These are phyloP conservation scores for Macadamia integrifolia DNA, from an alignment of 164 flowering plant genomes.

Conservation along the genomic window DNA sequence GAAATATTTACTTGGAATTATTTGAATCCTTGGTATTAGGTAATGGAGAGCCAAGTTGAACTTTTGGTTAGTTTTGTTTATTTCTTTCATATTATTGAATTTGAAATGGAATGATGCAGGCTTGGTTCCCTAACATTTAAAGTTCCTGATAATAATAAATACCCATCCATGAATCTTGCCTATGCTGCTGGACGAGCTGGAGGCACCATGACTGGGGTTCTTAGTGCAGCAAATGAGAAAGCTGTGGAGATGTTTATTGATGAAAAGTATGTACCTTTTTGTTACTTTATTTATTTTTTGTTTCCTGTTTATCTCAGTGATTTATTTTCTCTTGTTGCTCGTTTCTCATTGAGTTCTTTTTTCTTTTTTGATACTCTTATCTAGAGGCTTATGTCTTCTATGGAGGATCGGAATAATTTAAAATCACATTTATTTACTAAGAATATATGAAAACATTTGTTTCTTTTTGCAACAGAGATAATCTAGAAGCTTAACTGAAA, in stretches of 20 bases:
- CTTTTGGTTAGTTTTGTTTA: not conserved
- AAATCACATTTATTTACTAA: not conserved
- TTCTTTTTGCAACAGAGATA: not conserved
- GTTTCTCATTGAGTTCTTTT: not conserved
- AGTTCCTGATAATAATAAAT: slow-evolving; percentile 90
- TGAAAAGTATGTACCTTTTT: slow-evolving; percentile 56
- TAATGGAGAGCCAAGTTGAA: too few relatives aligned
- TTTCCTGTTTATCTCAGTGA: not conserved
- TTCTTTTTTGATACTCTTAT: not conserved
- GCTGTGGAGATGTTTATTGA: slow-evolving; percentile 94
- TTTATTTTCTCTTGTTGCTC: not conserved
- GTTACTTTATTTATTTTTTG: too few relatives aligned
- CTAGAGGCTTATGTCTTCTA: not conserved
- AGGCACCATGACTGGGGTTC: slow-evolving; percentile 99
- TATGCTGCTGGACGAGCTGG: slow-evolving; percentile 98
- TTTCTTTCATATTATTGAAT: too few relatives aligned
- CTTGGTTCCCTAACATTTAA: slow-evolving; percentile 83
- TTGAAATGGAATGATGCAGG: slow-evolving; percentile 38
- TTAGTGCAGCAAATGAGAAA: slow-evolving; percentile 98
- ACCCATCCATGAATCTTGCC: slow-evolving; percentile 97
- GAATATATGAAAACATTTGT: not conserved
- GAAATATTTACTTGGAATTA: too few relatives aligned
- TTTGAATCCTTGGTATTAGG: too few relatives aligned
- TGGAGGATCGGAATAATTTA: not conserved
- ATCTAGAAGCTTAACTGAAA: too few relatives aligned